Percentiles rank a stretch among this genome's conserved stretches.
Conservation (phyloP, 768 basidiomycete species). For the Paxillus ammoniavirescens region DNA sequence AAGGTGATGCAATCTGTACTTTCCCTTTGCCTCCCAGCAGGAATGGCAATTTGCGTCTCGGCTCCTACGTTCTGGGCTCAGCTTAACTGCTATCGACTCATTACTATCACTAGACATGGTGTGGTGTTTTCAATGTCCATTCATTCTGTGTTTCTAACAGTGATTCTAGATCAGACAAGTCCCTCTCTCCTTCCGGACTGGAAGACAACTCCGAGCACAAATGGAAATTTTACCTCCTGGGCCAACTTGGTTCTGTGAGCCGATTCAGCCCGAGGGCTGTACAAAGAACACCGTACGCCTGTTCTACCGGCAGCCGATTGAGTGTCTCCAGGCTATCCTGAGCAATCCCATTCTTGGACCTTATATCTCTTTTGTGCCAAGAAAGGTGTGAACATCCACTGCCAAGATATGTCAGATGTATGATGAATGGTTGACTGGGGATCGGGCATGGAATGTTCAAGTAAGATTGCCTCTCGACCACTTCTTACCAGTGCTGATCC, state of each 20-base stretch:
- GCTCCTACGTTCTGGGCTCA: background rate
- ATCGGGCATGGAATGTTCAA: constrained; percentile 27
- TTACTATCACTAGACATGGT: background rate
- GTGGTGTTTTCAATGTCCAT: too few relatives aligned
- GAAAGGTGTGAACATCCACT: constrained; percentile 7
- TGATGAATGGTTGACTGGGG: constrained; percentile 23
- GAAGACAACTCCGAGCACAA: constrained; percentile 10
- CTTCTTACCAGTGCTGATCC: too few relatives aligned
- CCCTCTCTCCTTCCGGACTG: constrained; percentile 18
- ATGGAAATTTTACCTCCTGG: background rate
- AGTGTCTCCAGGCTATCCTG: background rate
- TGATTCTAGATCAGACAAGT: constrained; percentile 8
- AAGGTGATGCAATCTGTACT: background rate
- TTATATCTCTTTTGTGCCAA: constrained; percentile 13
- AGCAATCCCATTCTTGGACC: background rate
- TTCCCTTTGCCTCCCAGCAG: background rate
- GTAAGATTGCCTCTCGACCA: constrained; percentile 2
- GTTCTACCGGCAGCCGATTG: background rate
- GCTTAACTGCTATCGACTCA: background rate
- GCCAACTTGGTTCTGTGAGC: background rate
- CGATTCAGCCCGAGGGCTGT: too few relatives aligned
- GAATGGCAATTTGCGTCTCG: background rate
- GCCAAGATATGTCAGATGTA: constrained; percentile 9
- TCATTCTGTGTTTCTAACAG: too few relatives aligned
- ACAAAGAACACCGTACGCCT: too few relatives aligned